phyloP scores from a whole-genome alignment of 306 rosid genomes.

The Oemleria cerasiformis region DNA sequence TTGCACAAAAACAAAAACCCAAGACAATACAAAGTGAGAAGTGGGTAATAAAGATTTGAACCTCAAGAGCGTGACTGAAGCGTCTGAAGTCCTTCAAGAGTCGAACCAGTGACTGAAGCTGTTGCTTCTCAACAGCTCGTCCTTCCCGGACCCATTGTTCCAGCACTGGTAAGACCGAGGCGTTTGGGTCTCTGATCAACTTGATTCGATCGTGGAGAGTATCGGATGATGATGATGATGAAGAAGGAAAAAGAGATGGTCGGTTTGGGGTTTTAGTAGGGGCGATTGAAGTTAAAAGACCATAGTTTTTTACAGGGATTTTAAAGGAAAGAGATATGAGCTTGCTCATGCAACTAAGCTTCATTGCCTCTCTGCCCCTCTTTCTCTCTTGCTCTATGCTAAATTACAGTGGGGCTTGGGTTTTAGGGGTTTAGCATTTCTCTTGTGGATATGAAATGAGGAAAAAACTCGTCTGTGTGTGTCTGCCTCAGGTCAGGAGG shows the following conservation, averaged over 20 bases:
- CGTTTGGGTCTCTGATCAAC: constrained; percentile 32
- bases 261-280: too few relatives aligned
- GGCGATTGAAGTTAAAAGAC: constrained; percentile 21
- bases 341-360: constrained; percentile 19
- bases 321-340: background rate
- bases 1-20: background rate
- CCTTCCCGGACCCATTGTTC: constrained; percentile 37
- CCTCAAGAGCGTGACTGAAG: constrained; percentile 42
- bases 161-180: constrained; percentile 37
- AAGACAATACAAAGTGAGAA: background rate
- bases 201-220: constrained; percentile 18
- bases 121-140: constrained; percentile 8
- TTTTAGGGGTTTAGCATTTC: background rate
- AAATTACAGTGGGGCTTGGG: background rate
- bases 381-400: too few relatives aligned
- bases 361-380: constrained; percentile 14
- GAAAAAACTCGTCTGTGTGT: too few relatives aligned
- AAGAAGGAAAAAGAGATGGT: background rate
- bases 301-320: background rate
- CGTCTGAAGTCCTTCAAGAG: constrained; percentile 32
- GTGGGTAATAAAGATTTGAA: background rate
- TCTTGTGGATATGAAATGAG: too few relatives aligned
- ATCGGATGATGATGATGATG: background rate
- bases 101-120: constrained; percentile 31
- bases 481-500: background rate